Evolutionary conservation across 1,139 yeast species (phyloP).

Genomic region (Zhuliangozyma parablackwelliae): DNA sequence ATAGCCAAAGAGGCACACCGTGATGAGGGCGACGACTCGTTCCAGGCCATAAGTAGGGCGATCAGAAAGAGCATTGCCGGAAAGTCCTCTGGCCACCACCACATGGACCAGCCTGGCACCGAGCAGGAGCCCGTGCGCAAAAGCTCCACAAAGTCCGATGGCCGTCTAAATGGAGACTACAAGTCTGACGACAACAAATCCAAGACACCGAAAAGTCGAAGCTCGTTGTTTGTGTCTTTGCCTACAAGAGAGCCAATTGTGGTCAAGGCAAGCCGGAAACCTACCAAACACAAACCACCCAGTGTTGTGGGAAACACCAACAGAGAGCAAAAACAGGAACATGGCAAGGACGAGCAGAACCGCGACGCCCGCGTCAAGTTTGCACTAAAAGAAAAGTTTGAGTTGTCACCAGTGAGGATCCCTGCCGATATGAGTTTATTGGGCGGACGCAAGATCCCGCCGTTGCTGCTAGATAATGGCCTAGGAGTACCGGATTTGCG

Average conservation of each 20-base stretch:
- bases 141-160: neutral
- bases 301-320: no score
- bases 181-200: slow-evolving; percentile 3
- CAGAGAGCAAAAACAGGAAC: no score
- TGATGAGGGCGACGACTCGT: slow-evolving; percentile 16
- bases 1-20: neutral
- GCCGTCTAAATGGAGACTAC: neutral
- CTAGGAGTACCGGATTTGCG: no score
- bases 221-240: slow-evolving; percentile 35
- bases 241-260: slow-evolving; percentile 39
- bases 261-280: slow-evolving; percentile 16
- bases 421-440: slow-evolving; percentile 3
- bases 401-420: slow-evolving; percentile 10
- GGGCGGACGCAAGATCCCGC: neutral
- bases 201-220: slow-evolving; percentile 26
- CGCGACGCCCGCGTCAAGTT: neutral
- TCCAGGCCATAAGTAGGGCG: slow-evolving; percentile 36
- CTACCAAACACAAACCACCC: neutral
- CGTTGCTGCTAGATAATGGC: neutral
- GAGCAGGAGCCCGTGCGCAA: no score
- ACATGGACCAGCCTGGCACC: neutral
- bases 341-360: no score
- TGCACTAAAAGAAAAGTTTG: slow-evolving; percentile 3
- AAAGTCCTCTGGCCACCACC: slow-evolving; percentile 13
- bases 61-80: slow-evolving; percentile 38